phyloP scores from a whole-genome alignment of 2,329 filamentous ascomycete genomes.

The Penicillium digitatum region DNA sequence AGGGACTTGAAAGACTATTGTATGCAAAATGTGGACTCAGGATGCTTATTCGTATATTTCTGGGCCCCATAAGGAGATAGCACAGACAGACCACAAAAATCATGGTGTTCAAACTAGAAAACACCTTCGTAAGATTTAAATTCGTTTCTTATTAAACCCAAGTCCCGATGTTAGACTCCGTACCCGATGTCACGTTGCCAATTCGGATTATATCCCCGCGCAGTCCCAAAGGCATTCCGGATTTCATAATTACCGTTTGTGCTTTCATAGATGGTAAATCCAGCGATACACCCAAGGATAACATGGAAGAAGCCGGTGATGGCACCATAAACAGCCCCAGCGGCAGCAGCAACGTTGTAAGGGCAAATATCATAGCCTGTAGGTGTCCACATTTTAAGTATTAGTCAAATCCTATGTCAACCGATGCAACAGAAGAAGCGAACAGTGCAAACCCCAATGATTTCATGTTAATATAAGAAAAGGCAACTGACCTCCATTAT shows the following conservation, averaged over 20 bases:
- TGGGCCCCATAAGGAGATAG: neutral
- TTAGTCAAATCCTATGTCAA: neutral
- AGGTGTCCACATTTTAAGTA: no score
- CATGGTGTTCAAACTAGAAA: neutral
- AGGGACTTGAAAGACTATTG: neutral
- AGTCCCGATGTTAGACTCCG: neutral
- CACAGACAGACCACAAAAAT: neutral
- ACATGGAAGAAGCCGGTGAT: slow-evolving; percentile 16
- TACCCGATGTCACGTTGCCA: neutral
- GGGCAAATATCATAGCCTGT: slow-evolving; percentile 15
- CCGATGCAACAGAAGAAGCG: neutral
- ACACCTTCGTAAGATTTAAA: neutral
- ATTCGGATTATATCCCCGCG: slow-evolving; percentile 9
- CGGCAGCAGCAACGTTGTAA: slow-evolving; percentile 16
- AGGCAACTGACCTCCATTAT: slow-evolving; percentile 9
- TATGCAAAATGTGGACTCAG: neutral
- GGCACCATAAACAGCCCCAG: slow-evolving; percentile 14
- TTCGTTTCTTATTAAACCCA: neutral
- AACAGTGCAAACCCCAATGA: neutral
- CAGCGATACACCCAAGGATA: slow-evolving; percentile 12
- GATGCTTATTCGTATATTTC: neutral
- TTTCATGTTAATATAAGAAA: neutral
- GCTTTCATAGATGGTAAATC: neutral
- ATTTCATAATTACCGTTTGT: slow-evolving; percentile 12
- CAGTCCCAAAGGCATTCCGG: slow-evolving; percentile 11